phyloP scores from a whole-genome alignment of 129 eudicot species.

The Artemisia argyi region DNA sequence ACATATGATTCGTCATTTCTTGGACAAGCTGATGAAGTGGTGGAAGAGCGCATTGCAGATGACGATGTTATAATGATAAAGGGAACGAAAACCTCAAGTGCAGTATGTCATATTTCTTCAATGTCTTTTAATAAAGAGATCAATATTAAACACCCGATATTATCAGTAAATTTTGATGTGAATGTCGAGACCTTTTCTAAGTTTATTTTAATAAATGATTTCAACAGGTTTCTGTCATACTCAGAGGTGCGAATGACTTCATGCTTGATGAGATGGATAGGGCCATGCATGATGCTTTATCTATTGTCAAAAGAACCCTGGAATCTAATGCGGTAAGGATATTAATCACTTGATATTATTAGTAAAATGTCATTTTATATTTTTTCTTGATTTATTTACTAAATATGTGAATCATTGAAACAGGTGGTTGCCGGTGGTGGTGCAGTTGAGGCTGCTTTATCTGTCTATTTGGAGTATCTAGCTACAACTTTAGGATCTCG shows the following conservation, averaged over 20 bases:
- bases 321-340: conserved; percentile 78
- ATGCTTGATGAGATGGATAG: conserved; percentile 99
- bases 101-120: conserved; percentile 51
- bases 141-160: neutral
- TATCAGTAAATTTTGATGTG: neutral
- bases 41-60: conserved; percentile 95
- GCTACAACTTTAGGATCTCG: conserved; percentile 96
- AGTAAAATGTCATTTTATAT: too few species aligned
- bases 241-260: conserved; percentile 93
- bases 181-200: neutral
- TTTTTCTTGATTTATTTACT: too few species aligned
- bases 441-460: conserved; percentile 94
- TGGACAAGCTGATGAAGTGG: conserved; percentile 97
- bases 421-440: conserved; percentile 99
- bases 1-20: conserved; percentile 91
- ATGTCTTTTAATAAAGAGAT: too few species aligned
- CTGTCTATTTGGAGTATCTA: conserved; percentile 87
- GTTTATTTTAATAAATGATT: neutral
- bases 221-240: conserved; percentile 73
- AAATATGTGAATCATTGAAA: neutral
- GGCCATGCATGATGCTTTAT: conserved; percentile 93
- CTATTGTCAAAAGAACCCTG: conserved; percentile 88
- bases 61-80: conserved; percentile 93
- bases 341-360: too few species aligned
- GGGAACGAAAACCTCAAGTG: conserved; percentile 89